A percentile compares a stretch with the other conserved stretches of the same genome.
These are phyloP conservation scores for Barnettozyma sucrosica DNA, from an alignment of 805 yeast genomes.

Conservation along the genomic window DNA sequence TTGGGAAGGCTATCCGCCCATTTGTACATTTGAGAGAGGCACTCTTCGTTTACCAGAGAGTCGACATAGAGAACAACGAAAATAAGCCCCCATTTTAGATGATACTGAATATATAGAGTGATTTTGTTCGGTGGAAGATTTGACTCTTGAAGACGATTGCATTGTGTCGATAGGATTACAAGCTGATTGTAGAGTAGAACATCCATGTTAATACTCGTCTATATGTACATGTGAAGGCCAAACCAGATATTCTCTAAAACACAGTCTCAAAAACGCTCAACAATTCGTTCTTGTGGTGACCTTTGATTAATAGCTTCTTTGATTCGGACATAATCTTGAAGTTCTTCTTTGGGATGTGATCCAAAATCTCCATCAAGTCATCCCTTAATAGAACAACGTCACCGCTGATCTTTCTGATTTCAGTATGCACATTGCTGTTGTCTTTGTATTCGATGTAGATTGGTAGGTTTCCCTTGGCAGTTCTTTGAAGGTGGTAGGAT, in stretches of 20 bases:
- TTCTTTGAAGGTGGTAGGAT: conserved; percentile 36
- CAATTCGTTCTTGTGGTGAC: conserved; percentile 19
- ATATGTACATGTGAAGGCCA: background rate
- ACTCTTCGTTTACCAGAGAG: conserved; percentile 17
- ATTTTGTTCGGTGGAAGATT: background rate
- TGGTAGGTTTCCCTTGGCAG: conserved; percentile 69
- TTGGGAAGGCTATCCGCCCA: conserved; percentile 11
- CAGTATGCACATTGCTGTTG: conserved; percentile 60
- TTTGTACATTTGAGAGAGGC: conserved; percentile 9
- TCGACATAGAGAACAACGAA: background rate
- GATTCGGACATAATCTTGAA: conserved; percentile 47
- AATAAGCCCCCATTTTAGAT: background rate
- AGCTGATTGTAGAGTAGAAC: background rate
- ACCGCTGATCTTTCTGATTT: conserved; percentile 67
- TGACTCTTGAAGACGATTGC: background rate
- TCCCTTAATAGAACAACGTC: conserved; percentile 57
- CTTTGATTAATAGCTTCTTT: conserved; percentile 35
- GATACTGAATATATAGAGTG: background rate
- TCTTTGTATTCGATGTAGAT: conserved; percentile 67
- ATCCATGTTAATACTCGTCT: background rate
- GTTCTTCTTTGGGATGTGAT: conserved; percentile 39
- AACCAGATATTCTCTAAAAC: conserved; percentile 8
- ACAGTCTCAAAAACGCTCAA: conserved; percentile 13
- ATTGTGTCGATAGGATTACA: background rate
- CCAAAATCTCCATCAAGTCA: conserved; percentile 52